These are phyloP conservation scores for Sicyos baderoa DNA, from an alignment of 306 rosid genomes.

Conservation along the genomic window DNA sequence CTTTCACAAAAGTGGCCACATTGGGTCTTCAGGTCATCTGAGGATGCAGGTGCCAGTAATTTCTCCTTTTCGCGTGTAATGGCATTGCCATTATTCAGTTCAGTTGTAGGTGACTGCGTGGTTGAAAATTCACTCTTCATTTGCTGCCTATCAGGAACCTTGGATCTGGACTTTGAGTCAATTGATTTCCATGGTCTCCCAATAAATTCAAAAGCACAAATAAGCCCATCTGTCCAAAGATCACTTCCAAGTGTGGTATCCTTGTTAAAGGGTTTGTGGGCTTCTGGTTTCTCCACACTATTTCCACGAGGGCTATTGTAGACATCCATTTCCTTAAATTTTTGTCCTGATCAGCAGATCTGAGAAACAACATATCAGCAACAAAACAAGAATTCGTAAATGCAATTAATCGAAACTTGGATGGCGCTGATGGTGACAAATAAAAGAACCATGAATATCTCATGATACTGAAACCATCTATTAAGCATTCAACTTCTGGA, in stretches of 20 bases:
- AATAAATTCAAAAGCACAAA: constrained; percentile 78
- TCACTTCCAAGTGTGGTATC: constrained; percentile 40
- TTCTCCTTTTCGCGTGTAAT: constrained; percentile 24
- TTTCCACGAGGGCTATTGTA: constrained; percentile 22
- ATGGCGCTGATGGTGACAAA: neutral
- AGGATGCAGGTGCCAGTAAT: constrained; percentile 23
- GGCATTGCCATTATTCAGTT: constrained; percentile 26
- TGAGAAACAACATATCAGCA: constrained; percentile 5
- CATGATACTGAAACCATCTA: neutral
- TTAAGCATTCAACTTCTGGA: neutral
- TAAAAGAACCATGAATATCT: neutral
- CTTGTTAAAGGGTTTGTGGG: constrained; percentile 27
- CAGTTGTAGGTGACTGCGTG: constrained; percentile 29
- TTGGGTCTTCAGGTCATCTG: constrained; percentile 25
- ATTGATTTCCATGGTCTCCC: constrained; percentile 34
- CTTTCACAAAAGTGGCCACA: constrained; percentile 26
- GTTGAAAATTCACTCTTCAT: constrained; percentile 28
- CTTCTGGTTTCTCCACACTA: constrained; percentile 37
- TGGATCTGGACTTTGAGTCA: constrained; percentile 29
- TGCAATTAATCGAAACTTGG: no score
- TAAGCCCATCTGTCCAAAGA: constrained; percentile 84
- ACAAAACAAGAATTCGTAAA: neutral
- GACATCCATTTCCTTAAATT: constrained; percentile 30
- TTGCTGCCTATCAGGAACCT: constrained; percentile 27
- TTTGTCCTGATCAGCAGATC: constrained; percentile 26